phyloP scores from a whole-genome alignment of 345 rosid genomes.

The Hibiscus syriacus region DNA sequence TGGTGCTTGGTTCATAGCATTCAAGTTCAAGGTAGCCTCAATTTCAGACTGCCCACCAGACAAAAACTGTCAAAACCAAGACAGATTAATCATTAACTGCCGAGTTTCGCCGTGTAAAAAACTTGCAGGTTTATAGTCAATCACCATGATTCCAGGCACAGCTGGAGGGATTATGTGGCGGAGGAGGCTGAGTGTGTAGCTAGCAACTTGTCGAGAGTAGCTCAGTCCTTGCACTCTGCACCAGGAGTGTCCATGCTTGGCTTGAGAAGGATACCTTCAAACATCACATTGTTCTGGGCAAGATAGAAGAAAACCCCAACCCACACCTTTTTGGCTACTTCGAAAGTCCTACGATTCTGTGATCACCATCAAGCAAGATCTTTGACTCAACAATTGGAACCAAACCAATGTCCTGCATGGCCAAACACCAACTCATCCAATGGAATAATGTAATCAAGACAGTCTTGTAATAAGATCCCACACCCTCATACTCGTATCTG shows the following conservation, averaged over 20 bases:
- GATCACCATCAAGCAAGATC: conserved; percentile 31
- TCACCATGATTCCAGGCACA: conserved; percentile 96
- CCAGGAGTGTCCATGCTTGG: conserved; percentile 33
- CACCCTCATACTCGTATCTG: conserved; percentile 11
- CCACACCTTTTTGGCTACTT: conserved; percentile 29
- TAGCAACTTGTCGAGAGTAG: conserved; percentile 65
- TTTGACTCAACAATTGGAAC: conserved; percentile 34
- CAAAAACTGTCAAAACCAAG: conserved; percentile 57
- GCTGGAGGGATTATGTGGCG: conserved; percentile 72
- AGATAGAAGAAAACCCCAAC: conserved; percentile 29
- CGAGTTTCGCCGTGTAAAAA: not conserved
- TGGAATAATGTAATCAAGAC: not conserved
- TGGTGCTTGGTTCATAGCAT: conserved; percentile 73
- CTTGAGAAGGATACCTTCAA: conserved; percentile 35
- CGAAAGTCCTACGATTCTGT: conserved; percentile 27
- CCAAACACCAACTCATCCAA: not conserved
- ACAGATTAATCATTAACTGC: not conserved
- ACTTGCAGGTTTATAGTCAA: conserved; percentile 9
- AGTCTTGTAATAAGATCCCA: not conserved
- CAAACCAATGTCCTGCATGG: conserved; percentile 26
- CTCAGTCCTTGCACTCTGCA: conserved; percentile 28
- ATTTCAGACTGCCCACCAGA: conserved; percentile 97
- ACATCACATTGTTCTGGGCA: conserved; percentile 26
- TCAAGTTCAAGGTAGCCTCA: conserved; percentile 55
- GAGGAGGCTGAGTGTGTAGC: conserved; percentile 87